phyloP scores from a whole-genome alignment of 306 rosid species.

The Rubus parviflorus region DNA sequence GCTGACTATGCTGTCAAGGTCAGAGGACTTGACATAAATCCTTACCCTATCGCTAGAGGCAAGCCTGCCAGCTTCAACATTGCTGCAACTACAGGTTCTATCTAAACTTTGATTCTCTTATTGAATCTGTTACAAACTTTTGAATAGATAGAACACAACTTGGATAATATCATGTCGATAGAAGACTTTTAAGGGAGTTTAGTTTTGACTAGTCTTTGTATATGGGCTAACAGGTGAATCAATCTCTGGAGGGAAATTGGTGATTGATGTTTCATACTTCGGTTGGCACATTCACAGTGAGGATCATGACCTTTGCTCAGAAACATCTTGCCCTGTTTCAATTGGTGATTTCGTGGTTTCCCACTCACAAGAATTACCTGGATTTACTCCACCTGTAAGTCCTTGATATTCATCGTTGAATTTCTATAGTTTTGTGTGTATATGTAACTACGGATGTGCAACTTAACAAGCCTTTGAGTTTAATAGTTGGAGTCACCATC shows the following conservation, averaged over 20 bases:
- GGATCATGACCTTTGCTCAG: conserved; percentile 75
- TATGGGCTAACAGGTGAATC: conserved; percentile 43
- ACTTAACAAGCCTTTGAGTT: neutral
- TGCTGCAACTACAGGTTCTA: conserved; percentile 66
- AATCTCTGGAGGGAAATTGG: conserved; percentile 70
- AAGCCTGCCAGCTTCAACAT: conserved; percentile 73
- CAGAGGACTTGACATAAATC: conserved; percentile 66
- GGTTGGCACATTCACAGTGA: conserved; percentile 81
- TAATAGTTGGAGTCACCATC: neutral
- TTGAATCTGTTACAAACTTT: neutral
- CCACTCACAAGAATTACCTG: conserved; percentile 72
- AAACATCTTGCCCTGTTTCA: conserved; percentile 81
- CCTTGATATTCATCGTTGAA: neutral
- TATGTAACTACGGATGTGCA: neutral
- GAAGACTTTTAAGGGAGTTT: neutral
- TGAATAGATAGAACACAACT: neutral
- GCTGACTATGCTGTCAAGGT: conserved; percentile 64
- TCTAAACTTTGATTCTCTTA: neutral
- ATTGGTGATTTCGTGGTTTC: conserved; percentile 75
- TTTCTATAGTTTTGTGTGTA: neutral
- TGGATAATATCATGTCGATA: neutral
- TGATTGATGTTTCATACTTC: conserved; percentile 72
- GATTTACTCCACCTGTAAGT: conserved; percentile 89
- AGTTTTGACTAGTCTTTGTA: neutral
- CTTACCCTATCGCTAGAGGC: conserved; percentile 74